Base-by-base conservation (phyloP, 805 yeast species). In the Starmerella gropengiesseri region DNA sequence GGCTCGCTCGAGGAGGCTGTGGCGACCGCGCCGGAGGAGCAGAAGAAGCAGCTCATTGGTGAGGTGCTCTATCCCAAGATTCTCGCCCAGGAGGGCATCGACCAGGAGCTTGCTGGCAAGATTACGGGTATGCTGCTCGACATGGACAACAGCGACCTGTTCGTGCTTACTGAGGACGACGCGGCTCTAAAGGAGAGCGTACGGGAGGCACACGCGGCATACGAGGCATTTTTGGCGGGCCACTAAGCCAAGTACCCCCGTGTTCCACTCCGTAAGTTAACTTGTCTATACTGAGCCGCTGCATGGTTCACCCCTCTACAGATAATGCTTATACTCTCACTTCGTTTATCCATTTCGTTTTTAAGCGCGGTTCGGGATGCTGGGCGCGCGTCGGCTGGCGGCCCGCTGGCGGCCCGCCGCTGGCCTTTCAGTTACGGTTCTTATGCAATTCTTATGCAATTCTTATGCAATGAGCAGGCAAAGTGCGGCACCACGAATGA, bases 101-200 rank as follows among this genome's bases (percentile, higher is more conserved):
- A 86, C 61, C 81, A 81, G 46, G 95, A 86, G 68, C 85, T 94
- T 60, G 96, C 96, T 55, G 95, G 95, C 70, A 89, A 87, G 73
- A 84, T 91, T 64, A 91, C 98, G 54, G 96, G 97, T 72, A 91
- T 91, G 97, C 77, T 91, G 72, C 76, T 91, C 62, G 95, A 87
- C 63, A 78, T 89, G 77, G 93, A 86, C 62, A 83, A 82, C 68
- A 77, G 77, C 60, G 95, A 89, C 70, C 82, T 91, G 58, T 69
- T 87, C 60, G 81, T 81, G 49, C 73, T 89, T 64, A 76, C 85
- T 65, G 93, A 84, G 61, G 91, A 87, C 64, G 95, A 85, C 53
- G 86, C 77, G 57, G 75, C 81, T 56, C 83, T 91, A 72, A 78
- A 79, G 70, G 77, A 78, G 65, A 94, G 86, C 66, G 85, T 89